Evolutionary conservation across 2,329 filamentous ascomycete species (phyloP).

Genomic region (Colletotrichum acutatum): DNA sequence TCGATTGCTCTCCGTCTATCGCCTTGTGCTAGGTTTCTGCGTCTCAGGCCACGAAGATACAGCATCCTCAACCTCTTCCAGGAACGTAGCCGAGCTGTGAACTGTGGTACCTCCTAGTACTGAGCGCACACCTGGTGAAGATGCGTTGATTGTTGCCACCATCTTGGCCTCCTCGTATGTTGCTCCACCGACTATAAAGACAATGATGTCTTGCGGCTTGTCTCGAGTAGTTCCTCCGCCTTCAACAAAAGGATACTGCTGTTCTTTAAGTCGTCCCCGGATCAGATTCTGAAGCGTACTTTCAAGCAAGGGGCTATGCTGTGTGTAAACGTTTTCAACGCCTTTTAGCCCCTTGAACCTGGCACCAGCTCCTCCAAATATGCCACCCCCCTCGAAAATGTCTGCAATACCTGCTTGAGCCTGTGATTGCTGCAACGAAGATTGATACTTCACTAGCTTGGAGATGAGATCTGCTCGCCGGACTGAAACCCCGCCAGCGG

Average conservation of each 20-base stretch:
- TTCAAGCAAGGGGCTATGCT: constrained; percentile 91
- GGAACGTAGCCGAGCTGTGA: constrained; percentile 87
- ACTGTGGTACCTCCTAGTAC: constrained; percentile 90
- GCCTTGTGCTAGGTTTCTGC: constrained; percentile 36
- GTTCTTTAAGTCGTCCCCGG: constrained; percentile 87
- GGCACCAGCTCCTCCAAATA: constrained; percentile 88
- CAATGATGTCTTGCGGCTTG: constrained; percentile 95
- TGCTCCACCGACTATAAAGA: constrained; percentile 93
- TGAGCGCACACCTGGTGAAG: constrained; percentile 86
- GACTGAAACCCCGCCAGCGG: constrained; percentile 82
- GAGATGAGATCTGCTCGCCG: constrained; percentile 82
- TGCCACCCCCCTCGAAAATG: constrained; percentile 89
- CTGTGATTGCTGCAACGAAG: constrained; percentile 83
- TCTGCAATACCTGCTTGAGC: constrained; percentile 85
- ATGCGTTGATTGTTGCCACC: constrained; percentile 93
- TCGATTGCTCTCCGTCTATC: constrained; percentile 33
- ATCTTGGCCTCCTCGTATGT: constrained; percentile 98
- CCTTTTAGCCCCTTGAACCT: constrained; percentile 96
- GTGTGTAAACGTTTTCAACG: constrained; percentile 98
- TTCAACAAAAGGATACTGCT: constrained; percentile 94
- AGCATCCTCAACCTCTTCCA: constrained; percentile 92
- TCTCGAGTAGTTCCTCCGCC: constrained; percentile 87
- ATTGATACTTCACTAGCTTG: constrained; percentile 86
- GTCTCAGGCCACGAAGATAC: constrained; percentile 87
- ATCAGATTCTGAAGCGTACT: constrained; percentile 91